Base-by-base conservation (phyloP, 257 asterid species). In the Cruciata laevipes region DNA sequence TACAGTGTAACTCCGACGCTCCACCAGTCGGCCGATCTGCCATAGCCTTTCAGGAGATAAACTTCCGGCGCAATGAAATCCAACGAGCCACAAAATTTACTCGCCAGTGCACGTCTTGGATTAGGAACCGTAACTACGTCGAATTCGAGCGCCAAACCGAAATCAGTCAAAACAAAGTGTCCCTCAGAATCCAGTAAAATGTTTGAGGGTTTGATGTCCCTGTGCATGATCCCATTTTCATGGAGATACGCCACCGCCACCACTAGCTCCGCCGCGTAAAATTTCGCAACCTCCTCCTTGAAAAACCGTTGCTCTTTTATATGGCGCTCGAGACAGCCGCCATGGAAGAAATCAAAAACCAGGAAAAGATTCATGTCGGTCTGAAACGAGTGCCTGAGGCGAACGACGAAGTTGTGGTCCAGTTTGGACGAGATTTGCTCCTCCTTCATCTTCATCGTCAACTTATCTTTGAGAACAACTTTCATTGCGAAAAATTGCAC, bases 21-120 rank as follows among this genome's bases (percentile, higher is more conserved):
- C 96, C 95, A 89, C 96, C 96, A 87, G 65, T 89, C 95, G 9
- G 90, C 96, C 65, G 90, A 85, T 75, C 81, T 83, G 61, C 87
- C 86, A 67, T 89, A 86, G 37, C 90, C 89, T 69, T 77, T 81
- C 58, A 86, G 84, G 18, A 73, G 77, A 73, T 82, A 62, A 69
- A 89, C 85, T 81, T 89, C 95, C 63, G 96, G 95, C 11, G 96
- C 87, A 93, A 85, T 87, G 71, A 83, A 87, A 74, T 87, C 90
- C 2, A 78, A 13, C 7, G 96, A 87, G 67, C 96, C 96, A 60
- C 91, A 85, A 89, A 82, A 73, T 42, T 13, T 42, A 5, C 4
- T 11, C 51, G 51, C 12, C 0, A 42, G 18, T 42, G 13, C 4
- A 12, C 30, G 30, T 27, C 51, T 42, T 3, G 51, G 51, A 42